Conservation (phyloP, 2,329 filamentous ascomycete species). For the Cordyceps javanica region DNA sequence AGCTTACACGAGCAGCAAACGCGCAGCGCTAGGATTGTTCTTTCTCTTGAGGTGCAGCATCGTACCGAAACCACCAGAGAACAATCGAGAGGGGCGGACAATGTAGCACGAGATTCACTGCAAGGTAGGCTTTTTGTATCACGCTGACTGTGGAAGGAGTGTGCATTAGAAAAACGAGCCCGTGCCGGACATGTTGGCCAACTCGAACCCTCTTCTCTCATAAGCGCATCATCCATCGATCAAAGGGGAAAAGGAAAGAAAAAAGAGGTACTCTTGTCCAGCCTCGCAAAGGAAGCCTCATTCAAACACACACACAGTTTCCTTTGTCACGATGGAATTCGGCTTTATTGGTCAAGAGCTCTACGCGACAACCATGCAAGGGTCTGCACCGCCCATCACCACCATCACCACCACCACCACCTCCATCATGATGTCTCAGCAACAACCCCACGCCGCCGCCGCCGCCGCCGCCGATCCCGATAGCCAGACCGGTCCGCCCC, state of each 20-base stretch:
- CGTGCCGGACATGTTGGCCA: too few species aligned
- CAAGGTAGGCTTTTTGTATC: background rate
- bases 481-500: background rate
- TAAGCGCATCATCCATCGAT: too few species aligned
- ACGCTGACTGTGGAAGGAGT: background rate
- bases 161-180: background rate
- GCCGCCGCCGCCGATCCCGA: too few species aligned
- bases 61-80: too few species aligned
- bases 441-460: background rate
- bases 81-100: too few species aligned
- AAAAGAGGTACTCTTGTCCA: background rate
- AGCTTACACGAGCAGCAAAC: too few species aligned
- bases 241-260: too few species aligned
- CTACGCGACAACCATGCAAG: background rate
- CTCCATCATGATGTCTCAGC: background rate
- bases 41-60: too few species aligned
- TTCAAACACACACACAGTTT: background rate
- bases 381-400: background rate
- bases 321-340: background rate
- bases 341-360: conserved; percentile 10
- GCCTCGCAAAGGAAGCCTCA: background rate
- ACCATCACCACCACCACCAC: background rate
- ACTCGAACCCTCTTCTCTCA: too few species aligned
- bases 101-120: too few species aligned
- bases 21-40: too few species aligned